Evolutionary conservation across 1,284 basidiomycete genomes (phyloP).

Genomic region (Coniferiporia weirii): DNA sequence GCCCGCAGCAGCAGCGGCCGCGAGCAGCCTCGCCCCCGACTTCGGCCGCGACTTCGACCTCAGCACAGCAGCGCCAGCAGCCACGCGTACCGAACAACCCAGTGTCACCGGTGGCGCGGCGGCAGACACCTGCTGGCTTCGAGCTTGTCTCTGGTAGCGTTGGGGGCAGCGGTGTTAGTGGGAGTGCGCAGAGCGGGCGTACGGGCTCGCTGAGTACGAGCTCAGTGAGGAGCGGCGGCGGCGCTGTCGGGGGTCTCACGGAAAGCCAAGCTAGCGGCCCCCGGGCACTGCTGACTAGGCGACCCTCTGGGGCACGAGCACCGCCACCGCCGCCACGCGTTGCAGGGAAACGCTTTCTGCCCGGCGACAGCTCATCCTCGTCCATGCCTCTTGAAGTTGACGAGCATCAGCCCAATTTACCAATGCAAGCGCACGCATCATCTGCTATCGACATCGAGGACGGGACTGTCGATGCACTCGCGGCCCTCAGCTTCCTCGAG

Average conservation of each 20-base stretch:
- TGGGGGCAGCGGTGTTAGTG: conserved; percentile 18
- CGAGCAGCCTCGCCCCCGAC: conserved; percentile 6
- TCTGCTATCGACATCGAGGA: conserved; percentile 18
- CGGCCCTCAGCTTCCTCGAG: conserved; percentile 70
- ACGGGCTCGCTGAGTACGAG: conserved; percentile 10
- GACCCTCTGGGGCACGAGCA: conserved; percentile 85
- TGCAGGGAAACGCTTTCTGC: conserved; percentile 27
- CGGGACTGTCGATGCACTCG: conserved; percentile 61
- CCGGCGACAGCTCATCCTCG: conserved; percentile 21
- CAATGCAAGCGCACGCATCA: conserved; percentile 13
- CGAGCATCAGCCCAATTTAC: conserved; percentile 1
- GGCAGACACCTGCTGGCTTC: conserved; percentile 38
- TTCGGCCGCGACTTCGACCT: background rate
- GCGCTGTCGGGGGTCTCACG: background rate
- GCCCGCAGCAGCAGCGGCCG: conserved; percentile 27
- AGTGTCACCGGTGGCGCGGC: conserved; percentile 27
- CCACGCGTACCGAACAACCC: conserved; percentile 5
- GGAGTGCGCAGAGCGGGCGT: conserved; percentile 23
- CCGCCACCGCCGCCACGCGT: conserved; percentile 49
- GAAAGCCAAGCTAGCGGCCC: conserved; percentile 23
- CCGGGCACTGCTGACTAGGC: conserved; percentile 51
- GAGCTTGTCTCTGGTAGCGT: conserved; percentile 22
- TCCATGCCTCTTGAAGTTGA: conserved; percentile 11
- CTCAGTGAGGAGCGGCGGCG: background rate
- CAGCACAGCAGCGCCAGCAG: background rate